phyloP scores from a whole-genome alignment of 495 filamentous ascomycete genomes.

The Talaromyces nanjingensis region DNA sequence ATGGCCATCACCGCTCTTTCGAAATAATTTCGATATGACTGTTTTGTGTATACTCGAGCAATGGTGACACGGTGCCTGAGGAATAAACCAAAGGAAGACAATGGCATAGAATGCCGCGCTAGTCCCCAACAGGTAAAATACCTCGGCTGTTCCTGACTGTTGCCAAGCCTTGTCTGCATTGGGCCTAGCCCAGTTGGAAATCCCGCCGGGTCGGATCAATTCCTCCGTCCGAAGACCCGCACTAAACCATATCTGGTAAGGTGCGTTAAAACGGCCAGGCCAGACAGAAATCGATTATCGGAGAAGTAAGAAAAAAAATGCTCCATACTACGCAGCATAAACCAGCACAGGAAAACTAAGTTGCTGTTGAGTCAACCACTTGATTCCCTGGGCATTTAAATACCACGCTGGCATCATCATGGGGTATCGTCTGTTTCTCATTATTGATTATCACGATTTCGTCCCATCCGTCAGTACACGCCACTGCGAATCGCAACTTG shows the following conservation, averaged over 20 bases:
- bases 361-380: slow-evolving; percentile 8
- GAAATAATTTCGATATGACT: not conserved
- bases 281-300: not conserved
- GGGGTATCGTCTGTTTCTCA: not conserved
- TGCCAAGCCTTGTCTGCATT: not conserved
- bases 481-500: not conserved
- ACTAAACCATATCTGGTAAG: not conserved
- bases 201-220: not conserved
- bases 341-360: slow-evolving; percentile 23
- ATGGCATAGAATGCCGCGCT: not conserved
- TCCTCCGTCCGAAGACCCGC: not conserved
- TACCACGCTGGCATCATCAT: not conserved
- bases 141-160: not conserved
- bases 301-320: slow-evolving; percentile 15
- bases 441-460: not conserved
- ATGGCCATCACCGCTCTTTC: not conserved
- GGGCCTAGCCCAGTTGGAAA: not conserved
- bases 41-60: not conserved
- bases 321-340: slow-evolving; percentile 38
- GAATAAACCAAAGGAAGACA: no score
- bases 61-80: not conserved
- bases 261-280: not conserved
- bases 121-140: not conserved
- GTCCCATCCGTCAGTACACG: not conserved
- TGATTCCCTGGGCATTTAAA: not conserved